Evolutionary conservation across 495 filamentous ascomycete species (phyloP).

Genomic region (Penicillium simplicissimum): DNA sequence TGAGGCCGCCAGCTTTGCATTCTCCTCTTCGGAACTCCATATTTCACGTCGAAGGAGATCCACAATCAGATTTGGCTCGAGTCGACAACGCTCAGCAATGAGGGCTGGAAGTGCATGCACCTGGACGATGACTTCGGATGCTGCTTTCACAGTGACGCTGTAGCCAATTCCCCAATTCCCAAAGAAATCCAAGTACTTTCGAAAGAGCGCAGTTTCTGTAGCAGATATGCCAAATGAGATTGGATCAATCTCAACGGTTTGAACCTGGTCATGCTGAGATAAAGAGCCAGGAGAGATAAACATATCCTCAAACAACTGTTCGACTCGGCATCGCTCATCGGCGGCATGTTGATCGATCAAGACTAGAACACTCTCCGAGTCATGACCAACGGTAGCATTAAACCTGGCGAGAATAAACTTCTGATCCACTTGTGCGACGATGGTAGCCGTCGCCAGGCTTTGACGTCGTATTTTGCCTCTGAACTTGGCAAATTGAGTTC

Average conservation of each 20-base stretch:
- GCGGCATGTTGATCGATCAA: conserved; percentile 95
- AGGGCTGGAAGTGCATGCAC: conserved; percentile 63
- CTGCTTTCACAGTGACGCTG: conserved; percentile 25
- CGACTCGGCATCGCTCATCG: conserved; percentile 83
- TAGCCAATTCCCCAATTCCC: conserved; percentile 72
- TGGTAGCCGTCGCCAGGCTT: conserved; percentile 58
- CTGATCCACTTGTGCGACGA: conserved; percentile 81
- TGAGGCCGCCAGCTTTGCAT: conserved; percentile 10
- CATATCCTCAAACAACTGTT: conserved; percentile 60
- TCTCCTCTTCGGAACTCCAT: conserved; percentile 55
- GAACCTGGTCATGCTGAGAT: conserved; percentile 14
- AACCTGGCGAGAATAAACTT: conserved; percentile 85
- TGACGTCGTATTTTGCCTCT: conserved; percentile 65
- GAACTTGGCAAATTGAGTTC: conserved; percentile 30
- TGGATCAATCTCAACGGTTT: conserved; percentile 47
- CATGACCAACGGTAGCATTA: background rate
- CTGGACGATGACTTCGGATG: conserved; percentile 35
- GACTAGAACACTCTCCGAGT: conserved; percentile 51
- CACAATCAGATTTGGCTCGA: conserved; percentile 66
- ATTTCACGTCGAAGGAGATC: conserved; percentile 73
- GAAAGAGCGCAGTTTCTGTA: conserved; percentile 59
- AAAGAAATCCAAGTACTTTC: conserved; percentile 56
- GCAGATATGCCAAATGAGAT: conserved; percentile 61
- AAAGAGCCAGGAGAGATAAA: conserved; percentile 17
- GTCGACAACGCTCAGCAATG: conserved; percentile 74